These are phyloP conservation scores for Leccinellum luteum DNA, from an alignment of 768 basidiomycete genomes.

Conservation along the genomic window DNA sequence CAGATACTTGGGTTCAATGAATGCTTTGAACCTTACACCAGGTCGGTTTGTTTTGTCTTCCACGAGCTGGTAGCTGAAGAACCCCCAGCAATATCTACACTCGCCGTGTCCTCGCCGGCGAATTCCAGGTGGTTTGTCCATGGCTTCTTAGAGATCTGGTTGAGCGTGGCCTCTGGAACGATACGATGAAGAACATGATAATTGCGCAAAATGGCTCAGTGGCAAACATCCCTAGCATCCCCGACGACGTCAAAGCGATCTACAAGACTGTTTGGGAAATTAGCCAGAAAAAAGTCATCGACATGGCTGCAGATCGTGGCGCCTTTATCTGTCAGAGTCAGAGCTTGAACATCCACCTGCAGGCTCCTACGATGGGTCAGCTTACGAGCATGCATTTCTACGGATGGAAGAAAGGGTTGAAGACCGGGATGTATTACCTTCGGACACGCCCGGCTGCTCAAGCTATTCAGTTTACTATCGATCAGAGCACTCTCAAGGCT, in stretches of 20 bases:
- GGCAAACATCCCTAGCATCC: conserved; percentile 86
- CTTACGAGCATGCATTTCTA: conserved; percentile 98
- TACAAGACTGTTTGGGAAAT: conserved; percentile 99
- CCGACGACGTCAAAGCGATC: conserved; percentile 90
- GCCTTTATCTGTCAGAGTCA: conserved; percentile 98
- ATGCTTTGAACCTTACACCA: conserved; percentile 98
- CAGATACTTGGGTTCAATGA: conserved; percentile 99
- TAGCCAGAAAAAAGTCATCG: conserved; percentile 96
- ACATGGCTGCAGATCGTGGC: conserved; percentile 97
- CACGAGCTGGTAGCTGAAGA: conserved; percentile 5
- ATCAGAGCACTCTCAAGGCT: conserved; percentile 71
- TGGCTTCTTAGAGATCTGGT: conserved; percentile 99
- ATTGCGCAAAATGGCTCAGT: conserved; percentile 92
- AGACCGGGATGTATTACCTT: conserved; percentile 98
- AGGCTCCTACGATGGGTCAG: conserved; percentile 86
- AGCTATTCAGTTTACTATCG: conserved; percentile 97
- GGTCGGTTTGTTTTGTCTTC: conserved; percentile 40
- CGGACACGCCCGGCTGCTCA: conserved; percentile 92
- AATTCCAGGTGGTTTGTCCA: conserved; percentile 99
- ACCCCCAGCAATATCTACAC: conserved; percentile 91
- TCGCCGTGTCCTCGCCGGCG: conserved; percentile 97
- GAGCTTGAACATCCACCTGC: conserved; percentile 90
- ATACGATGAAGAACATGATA: conserved; percentile 99
- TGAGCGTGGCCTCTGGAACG: conserved; percentile 92
- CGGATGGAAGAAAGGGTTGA: conserved; percentile 99